Evolutionary conservation across 139 green algal genomes (phyloP), one percentile per base, ranked within the genome.

Genomic region (Tetraselmis chui): DNA sequence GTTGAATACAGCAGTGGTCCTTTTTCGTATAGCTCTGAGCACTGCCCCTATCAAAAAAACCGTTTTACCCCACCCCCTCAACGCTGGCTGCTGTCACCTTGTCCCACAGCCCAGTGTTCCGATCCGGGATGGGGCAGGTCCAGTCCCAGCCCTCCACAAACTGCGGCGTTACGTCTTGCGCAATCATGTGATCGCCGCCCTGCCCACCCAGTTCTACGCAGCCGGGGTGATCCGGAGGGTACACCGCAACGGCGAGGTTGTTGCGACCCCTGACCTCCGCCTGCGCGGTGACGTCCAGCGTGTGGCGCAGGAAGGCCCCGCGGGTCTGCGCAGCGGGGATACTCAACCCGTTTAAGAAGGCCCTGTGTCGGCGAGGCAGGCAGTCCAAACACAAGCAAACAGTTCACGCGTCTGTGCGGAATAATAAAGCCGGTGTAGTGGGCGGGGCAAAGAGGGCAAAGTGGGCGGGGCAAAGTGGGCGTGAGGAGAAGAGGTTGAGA

Each of bases 141-240:
- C 84, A 88, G 75, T 88, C 84, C 84, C 84, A 88, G 28, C 84
- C 84, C 77, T 88, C 84, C 78, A 88, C 84, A 79, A 88, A 88
- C 32, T 88, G 83, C 23, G 83, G 58, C 29, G 84, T 83, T 2
- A 88, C 84, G 83, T 88, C 84, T 45, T 88, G 86, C 18, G 84
- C 84, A 58, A 88, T 87, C 84, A 88, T 76, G 30, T 88, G 85
- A 28, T 88, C 85, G 1, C 83, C 85, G 0, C 85, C 85, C 79
- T 88, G 85, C 26, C 85, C 85, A n/a, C 83, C 78, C n/a, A 29
- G 29, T 30, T 88, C 83, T 26, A 88, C 85, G 31, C 59, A 82
- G 30, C 85, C 85, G 24, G 79, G 77, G 77, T 88, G 85, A 1
- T 88, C 85, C 30, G 85, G 83, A 1, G 85, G 82, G 27, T 88